Evolutionary conservation across 1,284 basidiomycete species (phyloP).

Genomic region (Exsudoporus floridanus): DNA sequence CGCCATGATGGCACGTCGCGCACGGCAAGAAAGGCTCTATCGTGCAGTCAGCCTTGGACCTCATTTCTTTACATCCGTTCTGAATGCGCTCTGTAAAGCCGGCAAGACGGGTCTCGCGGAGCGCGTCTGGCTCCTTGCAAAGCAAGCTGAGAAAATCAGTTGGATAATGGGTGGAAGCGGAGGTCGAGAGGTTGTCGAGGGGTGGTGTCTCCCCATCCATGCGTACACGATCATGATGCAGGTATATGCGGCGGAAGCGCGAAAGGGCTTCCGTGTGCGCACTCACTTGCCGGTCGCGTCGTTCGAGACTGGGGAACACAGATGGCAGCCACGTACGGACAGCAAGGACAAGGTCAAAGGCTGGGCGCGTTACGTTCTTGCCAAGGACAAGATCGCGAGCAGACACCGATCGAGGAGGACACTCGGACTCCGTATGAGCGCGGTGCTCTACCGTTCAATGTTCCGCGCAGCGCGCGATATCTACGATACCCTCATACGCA

Average conservation of each 20-base stretch:
- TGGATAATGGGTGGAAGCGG: slow-evolving; percentile 36
- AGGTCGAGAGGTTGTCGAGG: slow-evolving; percentile 28
- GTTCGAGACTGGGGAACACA: slow-evolving; percentile 13
- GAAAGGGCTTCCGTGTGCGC: slow-evolving; percentile 27
- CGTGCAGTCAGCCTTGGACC: slow-evolving; percentile 56
- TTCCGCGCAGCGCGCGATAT: slow-evolving; percentile 36
- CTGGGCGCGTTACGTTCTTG: slow-evolving; percentile 39
- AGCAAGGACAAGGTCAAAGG: slow-evolving; percentile 32
- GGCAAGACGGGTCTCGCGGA: slow-evolving; percentile 58
- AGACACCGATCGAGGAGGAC: slow-evolving; percentile 28
- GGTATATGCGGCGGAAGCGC: slow-evolving; percentile 54
- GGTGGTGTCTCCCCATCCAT: slow-evolving; percentile 64
- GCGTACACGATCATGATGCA: slow-evolving; percentile 74
- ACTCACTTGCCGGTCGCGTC: neutral
- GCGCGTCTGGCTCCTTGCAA: slow-evolving; percentile 61
- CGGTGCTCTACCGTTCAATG: slow-evolving; percentile 40
- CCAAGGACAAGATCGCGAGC: slow-evolving; percentile 21
- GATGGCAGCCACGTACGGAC: slow-evolving; percentile 18
- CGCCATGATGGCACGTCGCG: slow-evolving; percentile 19
- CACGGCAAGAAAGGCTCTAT: slow-evolving; percentile 36
- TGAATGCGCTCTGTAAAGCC: slow-evolving; percentile 61
- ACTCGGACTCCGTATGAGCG: slow-evolving; percentile 31
- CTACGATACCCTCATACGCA: slow-evolving; percentile 27
- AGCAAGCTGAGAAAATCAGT: slow-evolving; percentile 54
- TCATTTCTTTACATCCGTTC: slow-evolving; percentile 52